Evolutionary conservation across 768 basidiomycete genomes (phyloP), one percentile per base, ranked within the genome.

Genomic region (Trametes cubensis): DNA sequence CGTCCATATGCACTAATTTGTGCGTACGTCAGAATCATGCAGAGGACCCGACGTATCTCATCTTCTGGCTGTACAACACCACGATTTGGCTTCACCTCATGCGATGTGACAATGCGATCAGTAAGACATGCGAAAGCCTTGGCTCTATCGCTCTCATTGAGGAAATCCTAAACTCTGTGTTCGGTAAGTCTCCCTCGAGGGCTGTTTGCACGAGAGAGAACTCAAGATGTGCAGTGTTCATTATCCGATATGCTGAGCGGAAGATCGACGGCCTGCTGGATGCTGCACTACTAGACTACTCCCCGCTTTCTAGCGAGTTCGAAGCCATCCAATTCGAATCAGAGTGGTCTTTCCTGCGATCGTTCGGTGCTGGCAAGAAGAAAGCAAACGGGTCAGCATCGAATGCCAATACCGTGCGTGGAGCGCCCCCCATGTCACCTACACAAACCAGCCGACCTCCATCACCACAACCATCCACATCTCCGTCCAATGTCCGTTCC

Each of bases 31-130:
- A 98, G 95, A 86, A 78, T 69, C 86, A 85, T 64, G 82, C 90
- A 21, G 94, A 97, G 67, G 92, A 98, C 71, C 75, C 97, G 30
- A 86, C 92, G 5, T 87, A 85, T 70, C 81, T 96, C 25, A 83
- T 95, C 38, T 98, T 98, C 74, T 99, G 97, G 95, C 76, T 96
- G 48, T 92, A 94, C 76, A 99, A 99, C 73, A 83, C 86, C 20
- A 93, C 92, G 11, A 75, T 94, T 28, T 90, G 96, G 83, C 81
- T 98, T 17, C 94, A 98, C 76, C 84, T 98, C 50, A 81, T 99
- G 77, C 86, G 89, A 60, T 94, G 91, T 70, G 92, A 94, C 73
- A 83, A 84, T 57, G 84, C 88, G 18, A 86, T 94, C 66, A 86
- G 83, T 60, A 85, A 86, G 61, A 84, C 87, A 2, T 95, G 93